Base-by-base conservation (phyloP, 371 early-diverging fungal species). In the Rhizopus arrhizus region DNA sequence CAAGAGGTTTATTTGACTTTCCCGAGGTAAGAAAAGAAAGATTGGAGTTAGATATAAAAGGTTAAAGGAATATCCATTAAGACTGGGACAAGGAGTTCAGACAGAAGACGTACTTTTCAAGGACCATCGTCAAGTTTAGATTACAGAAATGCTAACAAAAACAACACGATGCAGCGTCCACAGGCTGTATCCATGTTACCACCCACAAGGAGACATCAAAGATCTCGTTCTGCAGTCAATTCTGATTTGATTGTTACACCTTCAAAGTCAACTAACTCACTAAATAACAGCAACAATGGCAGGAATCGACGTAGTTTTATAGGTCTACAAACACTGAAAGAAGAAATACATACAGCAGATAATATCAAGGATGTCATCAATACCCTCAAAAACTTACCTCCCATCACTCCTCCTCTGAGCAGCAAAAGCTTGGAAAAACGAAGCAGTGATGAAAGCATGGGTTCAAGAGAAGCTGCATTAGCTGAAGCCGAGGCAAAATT, bases 351-450 rank as follows among this genome's bases (percentile, higher is more conserved):
- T 62, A 50, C 55, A 65, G 71, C 81, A 4, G 75, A 81, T 38
- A 78, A 77, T 2, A 62, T 85, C n/a, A 80, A 85, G 33, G 70
- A 80, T 40, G 81, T 85, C 66, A 83, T 85, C 62, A 80, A 78
- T 33, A 80, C 77, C 13, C 53, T 85, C 43, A 82, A 81, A 56
- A 70, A 73, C 13, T 56, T 85, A 32, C 84, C 85, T 28, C 77
- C 83, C 16, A 66, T 68, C 42, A 62, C 61, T 4, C 49, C 67
- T 12, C 59, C 55, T 22, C 31, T 40, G 40, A 48, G 53, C 34
- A 53, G 45, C 33, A 35, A 22, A 16, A 58, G 40, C 10, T 46
- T 59, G 15, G 63, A 68, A 11, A 53, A 48, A 53, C 49, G 60
- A 40, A 46, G 61, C 12, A 64, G 66, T 43, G 78, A 77, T 36